Evolutionary conservation across 805 yeast species (phyloP).

Genomic region (Starmerella vitae): DNA sequence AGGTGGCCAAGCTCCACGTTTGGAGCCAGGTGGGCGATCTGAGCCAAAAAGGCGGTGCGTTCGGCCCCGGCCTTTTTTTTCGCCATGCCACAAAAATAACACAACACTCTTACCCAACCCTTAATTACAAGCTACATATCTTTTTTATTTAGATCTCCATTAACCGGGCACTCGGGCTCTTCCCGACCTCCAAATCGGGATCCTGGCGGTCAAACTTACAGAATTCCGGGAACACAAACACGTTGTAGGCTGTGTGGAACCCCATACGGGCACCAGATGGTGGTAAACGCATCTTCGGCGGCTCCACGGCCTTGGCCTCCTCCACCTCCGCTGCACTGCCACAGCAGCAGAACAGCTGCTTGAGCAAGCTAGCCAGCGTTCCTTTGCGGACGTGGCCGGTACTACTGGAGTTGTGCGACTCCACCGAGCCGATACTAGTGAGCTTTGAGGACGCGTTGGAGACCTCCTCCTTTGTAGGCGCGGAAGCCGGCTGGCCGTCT

Average conservation of each 20-base stretch:
- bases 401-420: no score
- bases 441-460: background rate
- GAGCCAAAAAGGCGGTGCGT: constrained; percentile 26
- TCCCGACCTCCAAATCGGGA: no score
- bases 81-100: background rate
- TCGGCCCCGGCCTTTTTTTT: constrained; percentile 21
- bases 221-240: background rate
- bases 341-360: background rate
- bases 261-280: background rate
- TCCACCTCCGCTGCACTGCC: background rate
- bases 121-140: no score
- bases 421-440: background rate
- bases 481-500: background rate
- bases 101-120: no score
- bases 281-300: background rate
- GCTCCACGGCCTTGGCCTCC: background rate
- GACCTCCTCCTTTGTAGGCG: background rate
- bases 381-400: no score
- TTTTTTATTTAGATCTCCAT: background rate
- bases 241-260: background rate
- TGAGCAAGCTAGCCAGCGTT: background rate
- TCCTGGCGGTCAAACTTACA: background rate
- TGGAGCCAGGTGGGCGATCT: constrained; percentile 21
- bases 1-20: constrained; percentile 37
- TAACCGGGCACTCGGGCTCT: no score